Evolutionary conservation across 1,284 basidiomycete species (phyloP).

Genomic region (Xerocomus subilludens): DNA sequence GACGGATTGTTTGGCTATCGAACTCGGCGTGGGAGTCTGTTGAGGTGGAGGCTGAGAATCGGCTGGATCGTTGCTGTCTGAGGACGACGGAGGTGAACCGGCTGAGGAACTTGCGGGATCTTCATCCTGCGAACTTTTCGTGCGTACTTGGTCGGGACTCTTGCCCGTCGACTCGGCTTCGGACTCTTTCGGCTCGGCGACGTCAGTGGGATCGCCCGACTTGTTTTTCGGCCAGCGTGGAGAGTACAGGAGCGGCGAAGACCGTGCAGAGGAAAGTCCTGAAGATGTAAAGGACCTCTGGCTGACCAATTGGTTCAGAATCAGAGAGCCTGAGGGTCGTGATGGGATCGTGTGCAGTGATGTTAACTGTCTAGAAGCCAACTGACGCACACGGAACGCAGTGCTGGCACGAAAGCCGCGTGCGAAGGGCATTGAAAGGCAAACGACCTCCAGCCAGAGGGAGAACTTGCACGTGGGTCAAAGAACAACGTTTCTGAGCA

Average conservation of each 20-base stretch:
- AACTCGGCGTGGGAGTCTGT: constrained; percentile 60
- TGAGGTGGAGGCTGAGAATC: constrained; percentile 54
- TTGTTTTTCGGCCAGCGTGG: constrained; percentile 51
- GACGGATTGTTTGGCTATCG: constrained; percentile 84
- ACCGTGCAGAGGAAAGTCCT: constrained; percentile 32
- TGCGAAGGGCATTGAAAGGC: constrained; percentile 42
- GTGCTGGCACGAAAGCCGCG: constrained; percentile 35
- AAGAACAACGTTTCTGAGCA: constrained; percentile 15
- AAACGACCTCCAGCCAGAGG: constrained; percentile 36
- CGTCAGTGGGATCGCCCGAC: constrained; percentile 39
- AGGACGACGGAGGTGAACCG: constrained; percentile 45
- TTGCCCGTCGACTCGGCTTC: constrained; percentile 37
- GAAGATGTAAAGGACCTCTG: constrained; percentile 43
- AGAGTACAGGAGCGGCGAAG: constrained; percentile 40
- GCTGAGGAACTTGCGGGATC: constrained; percentile 46
- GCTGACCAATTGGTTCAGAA: constrained; percentile 23
- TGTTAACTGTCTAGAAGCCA: constrained; percentile 29
- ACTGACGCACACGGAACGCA: constrained; percentile 29
- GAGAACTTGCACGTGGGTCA: constrained; percentile 2
- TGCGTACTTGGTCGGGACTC: constrained; percentile 31
- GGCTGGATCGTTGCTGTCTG: constrained; percentile 46
- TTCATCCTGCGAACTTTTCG: constrained; percentile 50
- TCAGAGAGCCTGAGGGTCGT: constrained; percentile 18
- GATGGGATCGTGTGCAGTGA: constrained; percentile 31
- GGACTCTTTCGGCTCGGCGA: constrained; percentile 43